Evolutionary conservation across 371 early-diverging fungal genomes (phyloP), one percentile per base, ranked within the genome.

Genomic region (Nematocida displodere): DNA sequence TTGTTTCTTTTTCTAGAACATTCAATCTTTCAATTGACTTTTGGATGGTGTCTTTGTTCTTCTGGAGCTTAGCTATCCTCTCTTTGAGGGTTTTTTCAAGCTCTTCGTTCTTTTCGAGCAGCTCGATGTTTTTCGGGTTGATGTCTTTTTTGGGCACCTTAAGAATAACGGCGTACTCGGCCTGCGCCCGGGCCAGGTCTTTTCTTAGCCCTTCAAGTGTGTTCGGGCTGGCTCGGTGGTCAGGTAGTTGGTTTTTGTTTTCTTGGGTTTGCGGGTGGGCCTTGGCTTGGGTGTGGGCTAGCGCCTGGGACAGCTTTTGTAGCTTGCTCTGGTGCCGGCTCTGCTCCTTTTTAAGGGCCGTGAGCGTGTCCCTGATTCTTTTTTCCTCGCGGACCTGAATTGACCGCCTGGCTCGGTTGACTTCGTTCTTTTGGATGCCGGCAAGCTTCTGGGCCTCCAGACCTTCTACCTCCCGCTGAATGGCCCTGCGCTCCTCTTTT

Each of bases 261-360:
- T 22, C n/a, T 8, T 11, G 52, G 22, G n/a, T 50, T 7, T 50
- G 7, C 28, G 8, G 28, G 11, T 22, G 28, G 17, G 28, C 13
- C 3, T 20, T 24, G 11, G 31, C 8, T 5, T 29, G 48, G 7
- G 11, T 61, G 26, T 39, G 42, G 29, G 40, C 37, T n/a, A 5
- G 8, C 50, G 31, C 13, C 13, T 15, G 44, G 37, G 1, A 20
- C 26, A 67, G 29, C 20, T 49, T 59, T 22, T 49, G 17, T 37
- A 11, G 37, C 54, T 49, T 39, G 28, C 85, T 89, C 80, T 62
- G 91, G 90, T 65, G 87, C 88, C 1, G 77, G 75, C 2, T 87
- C 33, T 53, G 58, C 37, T 78, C 78, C 29, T 66, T 58, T 58
- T 54, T 52, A 17, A 67, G 34, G 20, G 36, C 11, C 11, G 17